Conservation (phyloP, 495 filamentous ascomycete species). For the Penicillium waksmanii region DNA sequence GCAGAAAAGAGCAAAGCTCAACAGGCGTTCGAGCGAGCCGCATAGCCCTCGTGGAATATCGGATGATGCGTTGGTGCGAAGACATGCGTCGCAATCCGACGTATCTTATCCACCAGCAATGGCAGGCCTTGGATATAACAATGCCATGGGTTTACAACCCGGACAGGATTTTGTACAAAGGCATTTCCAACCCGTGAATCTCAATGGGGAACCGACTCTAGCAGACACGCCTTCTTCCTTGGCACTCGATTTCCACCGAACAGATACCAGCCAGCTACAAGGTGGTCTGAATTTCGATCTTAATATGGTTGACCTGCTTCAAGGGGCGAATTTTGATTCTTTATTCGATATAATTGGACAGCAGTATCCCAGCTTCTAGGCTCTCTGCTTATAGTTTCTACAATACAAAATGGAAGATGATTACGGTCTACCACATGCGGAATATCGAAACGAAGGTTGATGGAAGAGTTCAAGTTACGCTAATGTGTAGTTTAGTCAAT, state of each 20-base stretch:
- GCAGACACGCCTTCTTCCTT: slow-evolving; percentile 11
- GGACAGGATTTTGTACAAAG: background rate
- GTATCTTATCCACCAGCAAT: background rate
- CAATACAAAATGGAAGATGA: background rate
- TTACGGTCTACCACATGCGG: background rate
- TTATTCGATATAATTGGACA: slow-evolving; percentile 45
- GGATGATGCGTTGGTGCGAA: background rate
- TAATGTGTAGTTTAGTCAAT: too few species aligned
- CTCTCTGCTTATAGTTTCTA: background rate
- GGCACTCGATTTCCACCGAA: slow-evolving; percentile 19
- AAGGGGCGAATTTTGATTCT: slow-evolving; percentile 41
- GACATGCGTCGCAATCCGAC: background rate
- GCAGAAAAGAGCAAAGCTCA: background rate
- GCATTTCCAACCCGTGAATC: background rate
- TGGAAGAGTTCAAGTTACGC: too few species aligned
- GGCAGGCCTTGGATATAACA: background rate
- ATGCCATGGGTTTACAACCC: background rate
- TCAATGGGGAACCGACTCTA: background rate
- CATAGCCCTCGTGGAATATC: background rate
- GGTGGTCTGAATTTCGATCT: slow-evolving; percentile 38
- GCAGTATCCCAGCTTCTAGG: slow-evolving; percentile 40
- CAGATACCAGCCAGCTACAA: slow-evolving; percentile 10
- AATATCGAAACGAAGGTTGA: too few species aligned
- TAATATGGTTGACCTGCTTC: slow-evolving; percentile 45
- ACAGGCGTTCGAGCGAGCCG: background rate